Conservation (phyloP, 345 rosid species). For the Excoecaria cochinchinensis region DNA sequence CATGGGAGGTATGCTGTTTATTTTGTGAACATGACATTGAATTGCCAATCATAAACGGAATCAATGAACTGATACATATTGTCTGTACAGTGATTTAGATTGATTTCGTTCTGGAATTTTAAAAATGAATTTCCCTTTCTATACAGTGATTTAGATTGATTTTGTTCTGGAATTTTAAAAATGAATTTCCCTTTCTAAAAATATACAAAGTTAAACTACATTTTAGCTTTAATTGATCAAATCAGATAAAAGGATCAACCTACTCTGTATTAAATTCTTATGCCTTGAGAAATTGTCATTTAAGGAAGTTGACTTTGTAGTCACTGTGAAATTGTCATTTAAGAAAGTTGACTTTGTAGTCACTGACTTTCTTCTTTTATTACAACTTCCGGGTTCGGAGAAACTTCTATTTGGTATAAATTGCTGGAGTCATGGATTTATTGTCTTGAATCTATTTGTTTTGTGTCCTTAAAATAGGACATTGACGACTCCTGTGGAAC, state of each 20-base stretch:
- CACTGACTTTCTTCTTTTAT: background rate
- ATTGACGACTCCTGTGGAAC: conserved; percentile 77
- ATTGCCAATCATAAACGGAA: background rate
- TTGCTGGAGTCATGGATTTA: background rate
- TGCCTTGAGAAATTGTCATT: background rate
- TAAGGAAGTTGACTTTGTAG: background rate
- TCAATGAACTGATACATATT: background rate
- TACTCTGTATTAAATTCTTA: background rate
- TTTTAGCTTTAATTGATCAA: background rate
- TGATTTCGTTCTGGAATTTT: background rate
- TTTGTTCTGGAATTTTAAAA: background rate
- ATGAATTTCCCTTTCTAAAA: background rate
- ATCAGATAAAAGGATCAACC: background rate
- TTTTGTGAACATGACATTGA: background rate
- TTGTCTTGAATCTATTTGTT: background rate
- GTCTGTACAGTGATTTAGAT: background rate
- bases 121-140: background rate
- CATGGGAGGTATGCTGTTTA: conserved; percentile 72
- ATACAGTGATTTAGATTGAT: background rate
- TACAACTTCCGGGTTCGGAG: too few species aligned
- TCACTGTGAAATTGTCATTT: background rate
- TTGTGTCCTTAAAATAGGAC: conserved; percentile 54
- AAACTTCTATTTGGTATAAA: background rate
- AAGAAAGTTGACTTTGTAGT: background rate
- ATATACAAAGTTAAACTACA: background rate